phyloP scores from a whole-genome alignment of 352 stramenopile genomes.

The Thraustotheca clavata region DNA sequence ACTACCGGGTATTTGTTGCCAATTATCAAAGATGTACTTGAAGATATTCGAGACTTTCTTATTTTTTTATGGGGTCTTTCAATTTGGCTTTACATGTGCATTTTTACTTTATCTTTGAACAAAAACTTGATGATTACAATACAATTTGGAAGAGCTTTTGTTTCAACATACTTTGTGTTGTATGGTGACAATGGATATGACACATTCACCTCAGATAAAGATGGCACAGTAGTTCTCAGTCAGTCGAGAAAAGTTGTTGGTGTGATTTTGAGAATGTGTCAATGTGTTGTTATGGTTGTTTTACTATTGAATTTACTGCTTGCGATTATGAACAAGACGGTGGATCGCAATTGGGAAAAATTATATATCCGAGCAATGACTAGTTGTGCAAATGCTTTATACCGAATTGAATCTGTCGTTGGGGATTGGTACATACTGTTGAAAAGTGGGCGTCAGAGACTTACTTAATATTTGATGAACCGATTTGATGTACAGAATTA shows the following conservation, averaged over 20 bases:
- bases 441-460: too few relatives aligned
- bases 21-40: neutral
- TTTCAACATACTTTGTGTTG: too few relatives aligned
- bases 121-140: neutral
- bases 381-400: neutral
- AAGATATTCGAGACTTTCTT: slow-evolving; percentile 4
- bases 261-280: too few relatives aligned
- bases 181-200: too few relatives aligned
- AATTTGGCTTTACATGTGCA: neutral
- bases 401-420: too few relatives aligned
- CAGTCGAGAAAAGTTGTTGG: too few relatives aligned
- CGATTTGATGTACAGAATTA: too few relatives aligned
- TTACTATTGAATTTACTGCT: slow-evolving; percentile 7
- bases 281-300: slow-evolving; percentile 2
- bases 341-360: neutral
- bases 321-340: slow-evolving; percentile 17
- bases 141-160: neutral
- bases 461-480: too few relatives aligned
- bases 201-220: too few relatives aligned
- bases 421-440: too few relatives aligned
- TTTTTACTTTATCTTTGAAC: slow-evolving; percentile 8
- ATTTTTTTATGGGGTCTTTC: slow-evolving; percentile 17
- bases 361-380: neutral
- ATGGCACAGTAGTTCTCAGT: too few relatives aligned
- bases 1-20: neutral